These are phyloP conservation scores for Rutidosis leptorrhynchoides DNA, from an alignment of 129 eudicot genomes.

Conservation along the genomic window DNA sequence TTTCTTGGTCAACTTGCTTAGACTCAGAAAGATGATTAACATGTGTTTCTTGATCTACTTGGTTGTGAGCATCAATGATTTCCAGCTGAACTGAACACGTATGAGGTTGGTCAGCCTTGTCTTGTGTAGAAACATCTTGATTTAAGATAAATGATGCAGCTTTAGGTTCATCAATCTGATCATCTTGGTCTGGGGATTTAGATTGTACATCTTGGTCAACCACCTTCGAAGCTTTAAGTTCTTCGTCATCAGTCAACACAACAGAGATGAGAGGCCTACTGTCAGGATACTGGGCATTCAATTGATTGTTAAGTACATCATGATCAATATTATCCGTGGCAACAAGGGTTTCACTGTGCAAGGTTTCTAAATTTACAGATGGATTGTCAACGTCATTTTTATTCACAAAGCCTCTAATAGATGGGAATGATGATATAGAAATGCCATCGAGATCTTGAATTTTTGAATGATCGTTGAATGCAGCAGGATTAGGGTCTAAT, in stretches of 20 bases:
- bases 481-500: slow-evolving; percentile 10
- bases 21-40: slow-evolving; percentile 22
- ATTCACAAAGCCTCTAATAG: neutral
- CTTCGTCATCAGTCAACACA: slow-evolving; percentile 23
- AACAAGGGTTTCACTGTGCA: slow-evolving; percentile 15
- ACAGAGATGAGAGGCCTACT: slow-evolving; percentile 19
- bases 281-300: slow-evolving; percentile 29
- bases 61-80: slow-evolving; percentile 13
- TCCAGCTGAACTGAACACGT: slow-evolving; percentile 1
- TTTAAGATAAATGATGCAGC: too few species aligned
- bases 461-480: neutral
- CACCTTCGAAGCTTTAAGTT: slow-evolving; percentile 19
- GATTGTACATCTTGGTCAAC: slow-evolving; percentile 29
- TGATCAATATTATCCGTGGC: slow-evolving; percentile 18
- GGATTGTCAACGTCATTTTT: slow-evolving; percentile 3
- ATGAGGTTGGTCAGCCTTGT: slow-evolving; percentile 29
- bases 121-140: too few species aligned
- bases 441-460: slow-evolving; percentile 18
- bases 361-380: slow-evolving; percentile 5
- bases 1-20: slow-evolving; percentile 10
- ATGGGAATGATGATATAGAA: neutral
- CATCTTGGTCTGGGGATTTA: slow-evolving; percentile 19
- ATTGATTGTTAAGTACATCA: slow-evolving; percentile 12
- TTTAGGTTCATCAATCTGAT: slow-evolving; percentile 1
- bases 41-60: slow-evolving; percentile 26